Percentiles rank a stretch among this genome's conserved stretches.
These are phyloP conservation scores for Stenogyne calaminthoides DNA, from an alignment of 305 asterid species.

Conservation along the genomic window DNA sequence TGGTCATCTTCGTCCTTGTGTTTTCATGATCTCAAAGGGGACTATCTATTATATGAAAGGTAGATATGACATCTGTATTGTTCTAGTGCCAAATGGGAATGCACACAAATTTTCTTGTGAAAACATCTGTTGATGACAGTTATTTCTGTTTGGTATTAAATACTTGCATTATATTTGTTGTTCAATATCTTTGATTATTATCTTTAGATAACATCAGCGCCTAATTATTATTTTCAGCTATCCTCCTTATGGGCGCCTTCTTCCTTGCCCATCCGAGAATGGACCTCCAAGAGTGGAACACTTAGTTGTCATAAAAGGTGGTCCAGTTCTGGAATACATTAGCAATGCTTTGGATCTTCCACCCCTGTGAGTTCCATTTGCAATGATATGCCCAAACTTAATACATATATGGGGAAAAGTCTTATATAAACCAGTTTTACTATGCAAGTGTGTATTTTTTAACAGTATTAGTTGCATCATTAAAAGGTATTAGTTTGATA, in stretches of 20 bases:
- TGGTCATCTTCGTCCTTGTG: conserved; percentile 1
- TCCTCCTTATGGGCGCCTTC: conserved; percentile 68
- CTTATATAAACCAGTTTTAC: too few relatives aligned
- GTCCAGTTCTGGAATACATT: conserved; percentile 73
- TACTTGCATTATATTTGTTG: conserved; percentile 19
- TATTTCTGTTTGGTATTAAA: conserved; percentile 3
- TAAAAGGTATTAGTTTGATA: too few relatives aligned
- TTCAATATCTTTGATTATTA: not conserved
- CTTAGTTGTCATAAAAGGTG: conserved; percentile 73
- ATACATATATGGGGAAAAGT: not conserved
- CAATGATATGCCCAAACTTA: conserved; percentile 22
- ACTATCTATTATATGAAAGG: not conserved
- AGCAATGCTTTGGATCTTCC: conserved; percentile 69
- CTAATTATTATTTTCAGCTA: conserved; percentile 44
- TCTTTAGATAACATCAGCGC: not conserved
- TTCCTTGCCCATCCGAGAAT: conserved; percentile 81
- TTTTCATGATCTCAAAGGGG: not conserved
- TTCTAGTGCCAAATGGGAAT: not conserved
- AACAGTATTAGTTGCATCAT: too few relatives aligned
- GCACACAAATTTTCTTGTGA: not conserved
- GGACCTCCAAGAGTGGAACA: conserved; percentile 90
- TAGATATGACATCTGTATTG: conserved; percentile 15
- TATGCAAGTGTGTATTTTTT: too few relatives aligned
- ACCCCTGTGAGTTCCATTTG: conserved; percentile 59
- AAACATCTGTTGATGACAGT: conserved; percentile 1